Base-by-base conservation (phyloP, 306 rosid genomes). In the Rosa chinensis region DNA sequence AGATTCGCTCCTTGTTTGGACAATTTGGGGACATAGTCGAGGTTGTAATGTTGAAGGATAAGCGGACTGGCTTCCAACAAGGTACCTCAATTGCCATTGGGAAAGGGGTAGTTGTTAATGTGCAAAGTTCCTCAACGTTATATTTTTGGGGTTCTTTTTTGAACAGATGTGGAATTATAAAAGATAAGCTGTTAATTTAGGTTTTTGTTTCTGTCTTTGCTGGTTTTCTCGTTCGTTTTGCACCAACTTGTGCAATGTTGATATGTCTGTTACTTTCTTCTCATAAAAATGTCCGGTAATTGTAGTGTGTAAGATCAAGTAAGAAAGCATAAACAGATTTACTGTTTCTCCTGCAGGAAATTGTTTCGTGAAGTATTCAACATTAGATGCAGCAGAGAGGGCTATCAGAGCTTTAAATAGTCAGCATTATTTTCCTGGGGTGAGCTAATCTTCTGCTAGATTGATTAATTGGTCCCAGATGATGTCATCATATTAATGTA, bases 291-390 rank as follows among this genome's bases (percentile, higher is more conserved):
- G 70, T 16, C 25, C 32, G 40, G 18, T 23, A 47, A n/a, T n/a
- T 37, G 25, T 80, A 74, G 61, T 79, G 76, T 77, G 66, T 23
- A 66, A 72, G 69, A 55, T 72, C 55, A 71, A 78, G 77, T 62
- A 79, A 69, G 76, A 42, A 52, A 52, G 20, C 48, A 40, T 40
- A 21, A 58, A 42, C 78, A 55, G 52, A 7, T 82, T 55, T 83
- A 63, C 71, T 32, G 62, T 79, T 86, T 66, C 85, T 78, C 78
- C 64, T 77, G 55, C 89, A 92, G 97, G 97, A 78, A 89, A 90
- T 79, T 94, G 97, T 86, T 94, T 92, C 66, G 97, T 94, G 77
- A 94, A 94, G 78, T 92, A 87, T 83, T 82, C 92, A 73, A 87
- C 91, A 18, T 18, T 81, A 21, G 82, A 87, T 85, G 97, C 86